These are phyloP conservation scores for Ceratobasidium sp. DNA, from an alignment of 1,284 basidiomycete species.

Conservation along the genomic window DNA sequence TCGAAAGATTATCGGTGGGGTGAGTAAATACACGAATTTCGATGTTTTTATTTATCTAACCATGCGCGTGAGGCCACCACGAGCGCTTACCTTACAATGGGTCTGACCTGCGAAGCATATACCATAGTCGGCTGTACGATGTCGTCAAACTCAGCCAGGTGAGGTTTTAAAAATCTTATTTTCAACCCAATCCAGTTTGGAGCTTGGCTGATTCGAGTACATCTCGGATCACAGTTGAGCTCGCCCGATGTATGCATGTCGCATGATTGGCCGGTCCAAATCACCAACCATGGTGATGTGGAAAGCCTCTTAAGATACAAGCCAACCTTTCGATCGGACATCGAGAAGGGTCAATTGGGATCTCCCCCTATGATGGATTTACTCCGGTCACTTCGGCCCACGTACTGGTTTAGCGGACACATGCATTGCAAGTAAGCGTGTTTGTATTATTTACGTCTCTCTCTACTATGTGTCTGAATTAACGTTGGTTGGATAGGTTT, in stretches of 20 bases:
- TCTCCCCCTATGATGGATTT: conserved; percentile 91
- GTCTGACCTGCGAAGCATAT: conserved; percentile 83
- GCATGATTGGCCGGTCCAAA: conserved; percentile 95
- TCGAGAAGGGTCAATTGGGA: conserved; percentile 79
- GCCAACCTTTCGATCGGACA: conserved; percentile 84
- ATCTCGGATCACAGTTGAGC: conserved; percentile 65
- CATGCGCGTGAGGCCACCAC: conserved; percentile 68
- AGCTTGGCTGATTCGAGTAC: not conserved
- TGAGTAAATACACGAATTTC: conserved; percentile 57
- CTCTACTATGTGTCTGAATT: conserved; percentile 1
- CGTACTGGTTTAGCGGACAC: conserved; percentile 98
- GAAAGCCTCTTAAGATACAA: conserved; percentile 80
- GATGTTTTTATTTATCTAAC: conserved; percentile 66
- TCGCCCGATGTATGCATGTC: conserved; percentile 84
- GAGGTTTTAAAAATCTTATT: not conserved
- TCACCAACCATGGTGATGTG: conserved; percentile 86
- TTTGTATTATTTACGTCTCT: not conserved
- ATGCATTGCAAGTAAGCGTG: conserved; percentile 77
- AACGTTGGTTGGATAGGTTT: conserved; percentile 59
- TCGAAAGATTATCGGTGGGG: conserved; percentile 81
- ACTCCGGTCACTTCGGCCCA: conserved; percentile 79
- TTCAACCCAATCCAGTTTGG: conserved; percentile 17
- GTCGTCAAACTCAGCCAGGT: conserved; percentile 87
- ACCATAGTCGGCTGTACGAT: conserved; percentile 92
- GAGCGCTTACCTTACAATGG: conserved; percentile 73